Evolutionary conservation across 2,329 filamentous ascomycete genomes (phyloP).

Genomic region (Neonectria sp.): DNA sequence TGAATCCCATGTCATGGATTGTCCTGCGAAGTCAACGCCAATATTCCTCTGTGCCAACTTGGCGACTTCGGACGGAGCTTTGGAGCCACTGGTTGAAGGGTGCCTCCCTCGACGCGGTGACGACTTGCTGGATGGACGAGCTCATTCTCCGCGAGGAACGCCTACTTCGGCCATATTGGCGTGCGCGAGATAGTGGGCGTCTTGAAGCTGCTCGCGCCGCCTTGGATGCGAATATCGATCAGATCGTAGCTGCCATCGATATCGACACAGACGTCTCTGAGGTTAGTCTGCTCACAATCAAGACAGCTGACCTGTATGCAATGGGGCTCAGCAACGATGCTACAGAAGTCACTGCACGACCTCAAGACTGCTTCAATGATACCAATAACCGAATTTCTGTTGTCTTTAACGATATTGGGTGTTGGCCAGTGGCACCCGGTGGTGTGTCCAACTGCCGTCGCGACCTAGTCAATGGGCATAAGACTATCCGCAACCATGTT

Average conservation of each 20-base stretch:
- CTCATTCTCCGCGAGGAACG: slow-evolving; percentile 31
- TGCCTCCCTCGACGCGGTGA: slow-evolving; percentile 21
- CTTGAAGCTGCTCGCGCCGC: slow-evolving; percentile 16
- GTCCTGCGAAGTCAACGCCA: slow-evolving; percentile 21
- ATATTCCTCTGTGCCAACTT: slow-evolving; percentile 29
- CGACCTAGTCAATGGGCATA: slow-evolving; percentile 40
- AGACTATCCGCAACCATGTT: slow-evolving; percentile 39
- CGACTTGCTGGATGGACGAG: slow-evolving; percentile 36
- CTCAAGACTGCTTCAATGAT: slow-evolving; percentile 36
- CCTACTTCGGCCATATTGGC: slow-evolving; percentile 27
- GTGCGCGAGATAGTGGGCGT: slow-evolving; percentile 21
- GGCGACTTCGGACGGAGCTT: slow-evolving; percentile 31
- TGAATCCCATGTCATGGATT: slow-evolving; percentile 2
- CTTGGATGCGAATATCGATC: slow-evolving; percentile 33
- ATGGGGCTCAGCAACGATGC: slow-evolving; percentile 40
- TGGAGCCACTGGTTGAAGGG: slow-evolving; percentile 32
- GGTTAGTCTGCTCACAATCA: slow-evolving; percentile 32
- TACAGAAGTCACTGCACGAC: slow-evolving; percentile 34
- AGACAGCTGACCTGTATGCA: slow-evolving; percentile 37
- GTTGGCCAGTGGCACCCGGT: slow-evolving; percentile 38
- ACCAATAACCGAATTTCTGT: slow-evolving; percentile 34
- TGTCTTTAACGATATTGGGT: slow-evolving; percentile 40
- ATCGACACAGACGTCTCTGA: slow-evolving; percentile 39
- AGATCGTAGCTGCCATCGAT: slow-evolving; percentile 36
- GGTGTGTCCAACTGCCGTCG: slow-evolving; percentile 40